Percentiles rank a stretch among this genome's conserved stretches.
Evolutionary conservation across 805 yeast species (phyloP).

Genomic region (Ogataea kodamae): DNA sequence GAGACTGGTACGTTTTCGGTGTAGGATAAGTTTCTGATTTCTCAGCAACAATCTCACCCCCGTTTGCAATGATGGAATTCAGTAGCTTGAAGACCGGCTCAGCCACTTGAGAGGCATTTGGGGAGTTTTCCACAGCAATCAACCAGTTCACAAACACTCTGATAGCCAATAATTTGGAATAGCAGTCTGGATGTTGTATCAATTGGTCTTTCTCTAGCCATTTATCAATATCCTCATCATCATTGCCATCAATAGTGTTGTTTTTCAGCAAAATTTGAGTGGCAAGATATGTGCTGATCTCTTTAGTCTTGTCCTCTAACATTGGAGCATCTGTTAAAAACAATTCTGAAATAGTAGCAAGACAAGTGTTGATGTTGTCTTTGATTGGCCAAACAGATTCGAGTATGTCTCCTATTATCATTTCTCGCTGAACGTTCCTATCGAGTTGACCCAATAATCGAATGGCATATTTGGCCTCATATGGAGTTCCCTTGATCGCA

Average conservation of each 20-base stretch:
- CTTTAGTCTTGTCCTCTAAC: constrained; percentile 49
- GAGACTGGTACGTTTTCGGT: constrained; percentile 57
- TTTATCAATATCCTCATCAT: constrained; percentile 53
- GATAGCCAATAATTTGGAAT: constrained; percentile 39
- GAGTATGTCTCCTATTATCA: constrained; percentile 38
- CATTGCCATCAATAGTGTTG: constrained; percentile 33
- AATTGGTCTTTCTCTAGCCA: constrained; percentile 31
- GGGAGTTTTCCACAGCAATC: constrained; percentile 30
- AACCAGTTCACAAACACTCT: constrained; percentile 60
- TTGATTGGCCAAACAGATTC: constrained; percentile 45
- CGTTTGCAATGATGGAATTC: constrained; percentile 62
- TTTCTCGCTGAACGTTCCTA: constrained; percentile 35
- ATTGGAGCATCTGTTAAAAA: constrained; percentile 45
- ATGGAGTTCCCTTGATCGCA: constrained; percentile 50
- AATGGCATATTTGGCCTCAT: constrained; percentile 62
- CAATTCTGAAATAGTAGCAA: constrained; percentile 59
- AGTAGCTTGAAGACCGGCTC: constrained; percentile 67
- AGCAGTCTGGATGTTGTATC: constrained; percentile 15
- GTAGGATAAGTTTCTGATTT: constrained; percentile 50
- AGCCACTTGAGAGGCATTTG: constrained; percentile 42
- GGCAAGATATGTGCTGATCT: constrained; percentile 56
- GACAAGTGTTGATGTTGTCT: constrained; percentile 46
- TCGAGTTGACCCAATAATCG: constrained; percentile 49
- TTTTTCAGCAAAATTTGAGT: constrained; percentile 60
- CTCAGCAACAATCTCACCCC: constrained; percentile 67